These are phyloP conservation scores for Aspergillus bridgeri DNA, from an alignment of 495 filamentous ascomycete genomes.

Conservation along the genomic window DNA sequence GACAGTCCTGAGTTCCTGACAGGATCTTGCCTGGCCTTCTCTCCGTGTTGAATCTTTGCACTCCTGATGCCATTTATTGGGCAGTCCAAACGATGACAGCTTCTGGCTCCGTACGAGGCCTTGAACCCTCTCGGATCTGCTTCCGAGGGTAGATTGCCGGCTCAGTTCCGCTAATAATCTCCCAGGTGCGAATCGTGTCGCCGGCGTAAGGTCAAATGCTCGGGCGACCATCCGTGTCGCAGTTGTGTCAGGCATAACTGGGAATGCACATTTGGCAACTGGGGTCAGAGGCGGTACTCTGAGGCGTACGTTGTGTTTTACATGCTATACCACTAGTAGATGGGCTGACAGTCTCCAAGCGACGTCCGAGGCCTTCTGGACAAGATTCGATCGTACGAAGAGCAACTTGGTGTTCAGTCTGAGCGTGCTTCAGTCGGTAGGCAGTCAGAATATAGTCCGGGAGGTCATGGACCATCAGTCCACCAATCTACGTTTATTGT, in stretches of 20 bases:
- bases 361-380: slow-evolving; percentile 18
- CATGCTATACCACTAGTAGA: background rate
- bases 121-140: background rate
- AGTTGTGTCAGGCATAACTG: slow-evolving; percentile 21
- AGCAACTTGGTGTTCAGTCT: slow-evolving; percentile 3
- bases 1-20: too few species aligned
- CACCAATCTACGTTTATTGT: background rate
- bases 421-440: background rate
- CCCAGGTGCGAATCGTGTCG: slow-evolving; percentile 24
- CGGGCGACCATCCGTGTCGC: slow-evolving; percentile 22
- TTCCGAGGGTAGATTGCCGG: background rate
- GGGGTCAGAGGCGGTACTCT: slow-evolving; percentile 17
- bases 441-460: background rate
- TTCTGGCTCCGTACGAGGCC: slow-evolving; percentile 3
- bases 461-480: background rate
- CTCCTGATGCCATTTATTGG: too few species aligned
- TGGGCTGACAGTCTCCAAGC: background rate
- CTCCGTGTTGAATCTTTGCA: background rate
- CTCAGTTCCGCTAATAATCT: background rate
- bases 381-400: slow-evolving; percentile 17
- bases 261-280: slow-evolving; percentile 17
- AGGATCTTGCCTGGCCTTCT: too few species aligned
- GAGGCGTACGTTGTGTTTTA: slow-evolving; percentile 14
- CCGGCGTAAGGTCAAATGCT: slow-evolving; percentile 22
- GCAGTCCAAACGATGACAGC: background rate